Base-by-base conservation (phyloP, 2,329 filamentous ascomycete species). In the Paraphaeosphaeria minitans region DNA sequence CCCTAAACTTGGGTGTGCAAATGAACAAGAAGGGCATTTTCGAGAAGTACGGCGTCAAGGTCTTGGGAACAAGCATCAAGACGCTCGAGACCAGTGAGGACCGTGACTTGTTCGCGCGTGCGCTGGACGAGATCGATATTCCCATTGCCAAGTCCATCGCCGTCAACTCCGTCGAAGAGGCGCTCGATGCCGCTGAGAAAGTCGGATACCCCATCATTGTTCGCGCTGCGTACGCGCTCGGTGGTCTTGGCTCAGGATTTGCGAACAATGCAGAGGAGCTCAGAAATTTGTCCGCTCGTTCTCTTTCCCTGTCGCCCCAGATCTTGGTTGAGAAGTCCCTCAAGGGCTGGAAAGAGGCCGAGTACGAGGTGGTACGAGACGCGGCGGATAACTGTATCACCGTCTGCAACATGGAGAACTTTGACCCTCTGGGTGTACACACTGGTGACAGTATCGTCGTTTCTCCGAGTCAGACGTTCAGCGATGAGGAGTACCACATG, bases 401-500 rank as follows among this genome's bases (percentile, higher is more conserved):
- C 3, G 94, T 98, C 69, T 98, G 94, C 85, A 98, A 96, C 82
- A 96, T 96, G 92, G 92, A 96, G 80, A 98, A 98, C 85, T 98
- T 98, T 72, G 95, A 98, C 75, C 95, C 95, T 65, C 87, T 99
- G 39, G 95, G 95, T 73, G 96, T 97, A 56, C 95, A 99, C 80
- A 99, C 95, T 48, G 95, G 95, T 81, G 95, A 99, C 83, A 97
- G 93, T 71, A 99, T 99, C 71, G 95, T 99, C 63, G 94, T 98
- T 60, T 95, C 95, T 42, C 95, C 95, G 51, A 95, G 91, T 81
- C 95, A 99, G 82, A 99, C 95, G 24, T 84, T 99, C 73, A 96
- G 91, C 73, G 95, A 99, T 71, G 95, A 98, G 83, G 95, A 99
- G 80, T 99, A 98, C 78, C 93, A 99, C 83, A 98, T 99, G 95